These are phyloP conservation scores for Taphrina confusa DNA, from an alignment of 1,139 yeast species.

Conservation along the genomic window DNA sequence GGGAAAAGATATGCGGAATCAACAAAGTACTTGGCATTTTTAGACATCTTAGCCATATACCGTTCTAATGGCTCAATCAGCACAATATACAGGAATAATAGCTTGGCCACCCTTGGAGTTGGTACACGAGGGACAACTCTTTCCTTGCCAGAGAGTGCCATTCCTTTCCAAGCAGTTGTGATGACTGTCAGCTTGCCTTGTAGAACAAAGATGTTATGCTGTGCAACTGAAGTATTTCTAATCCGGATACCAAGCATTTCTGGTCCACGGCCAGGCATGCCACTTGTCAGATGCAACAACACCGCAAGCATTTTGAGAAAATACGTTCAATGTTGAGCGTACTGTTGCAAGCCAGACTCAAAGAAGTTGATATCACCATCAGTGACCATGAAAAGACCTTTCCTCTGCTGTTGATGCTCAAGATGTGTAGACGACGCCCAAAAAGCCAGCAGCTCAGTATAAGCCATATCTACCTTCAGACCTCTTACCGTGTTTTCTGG, in stretches of 20 bases:
- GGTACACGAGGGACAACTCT: background rate
- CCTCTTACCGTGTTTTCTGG: background rate
- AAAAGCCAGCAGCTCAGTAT: background rate
- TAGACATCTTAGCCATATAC: background rate
- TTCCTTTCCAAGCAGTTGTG: background rate
- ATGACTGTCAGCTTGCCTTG: background rate
- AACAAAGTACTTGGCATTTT: background rate
- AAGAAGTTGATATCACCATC: background rate
- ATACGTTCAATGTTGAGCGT: background rate
- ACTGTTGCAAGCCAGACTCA: background rate
- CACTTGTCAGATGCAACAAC: background rate
- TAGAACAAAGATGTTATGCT: background rate
- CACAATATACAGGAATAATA: background rate
- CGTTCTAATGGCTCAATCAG: background rate
- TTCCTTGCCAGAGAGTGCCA: background rate
- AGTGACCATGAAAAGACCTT: background rate
- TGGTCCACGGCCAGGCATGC: constrained; percentile 1
- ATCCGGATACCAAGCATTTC: background rate
- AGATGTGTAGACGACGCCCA: background rate
- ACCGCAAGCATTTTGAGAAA: background rate
- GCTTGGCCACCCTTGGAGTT: background rate
- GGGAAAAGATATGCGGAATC: background rate
- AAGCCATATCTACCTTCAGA: background rate
- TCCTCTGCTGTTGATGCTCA: background rate
- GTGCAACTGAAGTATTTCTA: background rate